These are phyloP conservation scores for Phymatotrichopsis omnivora DNA, from an alignment of 2,329 filamentous ascomycete species.

Conservation along the genomic window DNA sequence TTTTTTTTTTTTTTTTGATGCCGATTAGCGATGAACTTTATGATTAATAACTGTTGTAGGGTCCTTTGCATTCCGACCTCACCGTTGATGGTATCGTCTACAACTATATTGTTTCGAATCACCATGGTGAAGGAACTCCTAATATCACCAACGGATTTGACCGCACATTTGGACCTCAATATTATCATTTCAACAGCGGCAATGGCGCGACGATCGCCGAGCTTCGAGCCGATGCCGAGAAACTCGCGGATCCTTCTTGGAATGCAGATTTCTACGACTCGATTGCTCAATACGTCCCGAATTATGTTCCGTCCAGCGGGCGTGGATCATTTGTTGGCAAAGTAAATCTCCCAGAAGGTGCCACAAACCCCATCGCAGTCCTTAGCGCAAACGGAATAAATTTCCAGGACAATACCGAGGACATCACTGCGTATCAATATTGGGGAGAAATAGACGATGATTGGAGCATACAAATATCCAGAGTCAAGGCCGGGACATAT, in stretches of 20 bases:
- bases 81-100: conserved; percentile 56
- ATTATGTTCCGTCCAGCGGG: conserved; percentile 46
- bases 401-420: conserved; percentile 50
- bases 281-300: conserved; percentile 50
- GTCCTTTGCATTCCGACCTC: conserved; percentile 52
- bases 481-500: conserved; percentile 49
- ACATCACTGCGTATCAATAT: conserved; percentile 50
- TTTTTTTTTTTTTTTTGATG: not conserved
- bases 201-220: conserved; percentile 40
- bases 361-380: conserved; percentile 46
- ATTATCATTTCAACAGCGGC: conserved; percentile 53
- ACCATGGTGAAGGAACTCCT: conserved; percentile 52
- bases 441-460: conserved; percentile 45
- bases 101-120: conserved; percentile 53
- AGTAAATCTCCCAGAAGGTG: conserved; percentile 44
- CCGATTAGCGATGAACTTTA: not conserved
- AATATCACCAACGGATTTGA: conserved; percentile 57
- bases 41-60: no score
- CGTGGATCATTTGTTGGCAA: conserved; percentile 45
- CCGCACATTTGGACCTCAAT: conserved; percentile 54
- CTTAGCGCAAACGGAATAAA: conserved; percentile 44
- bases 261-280: conserved; percentile 53
- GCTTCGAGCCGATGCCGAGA: conserved; percentile 46
- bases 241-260: conserved; percentile 45
- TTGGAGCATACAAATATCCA: conserved; percentile 44